Evolutionary conservation across 225 moss, liverwort and hornwort species (phyloP), one percentile per base, ranked within the genome.

Genomic region (Thuidium tamariscinum): DNA sequence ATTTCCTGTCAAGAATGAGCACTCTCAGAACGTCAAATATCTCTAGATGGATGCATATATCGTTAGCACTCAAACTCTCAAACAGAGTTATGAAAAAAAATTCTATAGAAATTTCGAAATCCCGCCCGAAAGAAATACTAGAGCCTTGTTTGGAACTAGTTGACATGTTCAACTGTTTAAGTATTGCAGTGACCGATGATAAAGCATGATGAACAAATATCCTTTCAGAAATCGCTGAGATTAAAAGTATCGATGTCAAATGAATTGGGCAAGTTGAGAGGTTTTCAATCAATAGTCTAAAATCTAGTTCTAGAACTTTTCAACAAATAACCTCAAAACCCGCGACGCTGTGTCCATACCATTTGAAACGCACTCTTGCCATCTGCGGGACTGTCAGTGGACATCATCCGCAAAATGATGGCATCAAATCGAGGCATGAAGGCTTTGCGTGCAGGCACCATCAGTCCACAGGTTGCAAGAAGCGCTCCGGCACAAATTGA

Each of bases 311-410:
- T 56, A 42, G 39, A 19, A 32, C 4, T 48, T 9, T 22, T 60
- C 51, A 72, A 87, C 30, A 83, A 76, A 39, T 63, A 86, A 64
- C 63, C 52, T 77, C 54, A 46, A 62, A 29, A 36, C 44, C 82
- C n/a, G 79, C 39, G 51, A 57, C 51, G 79, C 52, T 57, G 64
- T 64, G 29, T 37, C 71, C 88, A 41, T 91, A 93, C 93, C 95
- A 99, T 99, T 92, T 99, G 97, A 82, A 99, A 99, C 55, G 98
- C 95, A 88, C 98, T 99, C 92, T 97, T 99, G 79, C 95, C 89
- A 84, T 99, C 96, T 25, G 94, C 96, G 41, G 98, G 98, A 84
- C 98, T 99, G 88, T 99, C 98, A 26, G 94, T 89, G 46, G 95
- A 95, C 95, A 97, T 96, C 97, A 99, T 97, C 57, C 98, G 95